Evolutionary conservation across 306 rosid species (phyloP).

Genomic region (Vigna hirtella): DNA sequence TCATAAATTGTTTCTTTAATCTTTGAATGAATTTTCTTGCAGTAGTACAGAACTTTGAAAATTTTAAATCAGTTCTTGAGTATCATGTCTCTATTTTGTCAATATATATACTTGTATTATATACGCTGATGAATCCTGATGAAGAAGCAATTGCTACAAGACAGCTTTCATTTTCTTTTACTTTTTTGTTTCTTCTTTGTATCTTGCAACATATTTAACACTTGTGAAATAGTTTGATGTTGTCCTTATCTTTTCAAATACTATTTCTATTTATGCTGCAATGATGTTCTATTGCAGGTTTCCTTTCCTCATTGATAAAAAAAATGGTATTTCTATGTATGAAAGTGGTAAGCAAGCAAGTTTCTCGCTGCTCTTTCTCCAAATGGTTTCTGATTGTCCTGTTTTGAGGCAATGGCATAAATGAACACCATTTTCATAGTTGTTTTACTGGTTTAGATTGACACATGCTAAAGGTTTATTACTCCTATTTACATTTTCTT

Average conservation of each 20-base stretch:
- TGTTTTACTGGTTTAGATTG: slow-evolving; percentile 20
- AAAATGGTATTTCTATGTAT: slow-evolving; percentile 67
- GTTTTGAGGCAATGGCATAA: slow-evolving; percentile 27
- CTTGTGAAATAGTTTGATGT: background rate
- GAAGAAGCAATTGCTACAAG: slow-evolving; percentile 27
- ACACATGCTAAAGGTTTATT: slow-evolving; percentile 9
- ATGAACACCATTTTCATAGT: slow-evolving; percentile 1
- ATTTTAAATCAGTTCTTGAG: slow-evolving; percentile 1
- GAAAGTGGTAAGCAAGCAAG: slow-evolving; percentile 78
- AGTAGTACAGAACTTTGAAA: slow-evolving; percentile 17
- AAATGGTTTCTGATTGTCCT: slow-evolving; percentile 29
- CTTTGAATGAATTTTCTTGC: slow-evolving; percentile 18
- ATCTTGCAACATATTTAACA: slow-evolving; percentile 21
- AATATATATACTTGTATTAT: slow-evolving; percentile 3
- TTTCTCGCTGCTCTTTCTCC: slow-evolving; percentile 34
- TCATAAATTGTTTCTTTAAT: slow-evolving; percentile 18
- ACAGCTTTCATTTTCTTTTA: slow-evolving; percentile 22
- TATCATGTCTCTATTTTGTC: background rate
- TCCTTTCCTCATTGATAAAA: slow-evolving; percentile 87
- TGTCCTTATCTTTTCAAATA: slow-evolving; percentile 30
- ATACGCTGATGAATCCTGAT: background rate
- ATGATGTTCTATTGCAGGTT: slow-evolving; percentile 65
- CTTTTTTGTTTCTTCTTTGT: slow-evolving; percentile 5
- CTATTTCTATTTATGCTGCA: slow-evolving; percentile 21
- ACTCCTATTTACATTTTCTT: slow-evolving; percentile 22